These are phyloP conservation scores for Sporopachydermia lactativora DNA, from an alignment of 805 yeast species.

Conservation along the genomic window DNA sequence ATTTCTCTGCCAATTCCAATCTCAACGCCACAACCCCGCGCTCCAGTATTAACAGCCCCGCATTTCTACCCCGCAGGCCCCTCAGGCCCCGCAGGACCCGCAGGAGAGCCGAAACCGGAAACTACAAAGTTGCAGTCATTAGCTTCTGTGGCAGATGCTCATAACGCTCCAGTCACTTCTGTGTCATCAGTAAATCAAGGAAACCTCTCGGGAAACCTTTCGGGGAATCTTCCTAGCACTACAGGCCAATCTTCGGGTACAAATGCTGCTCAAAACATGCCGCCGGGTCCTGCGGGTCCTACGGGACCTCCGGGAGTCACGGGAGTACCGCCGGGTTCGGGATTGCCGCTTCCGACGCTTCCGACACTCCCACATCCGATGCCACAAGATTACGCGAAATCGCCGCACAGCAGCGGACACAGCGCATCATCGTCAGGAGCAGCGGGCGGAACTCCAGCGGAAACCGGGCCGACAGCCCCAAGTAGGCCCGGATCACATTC, in stretches of 20 bases:
- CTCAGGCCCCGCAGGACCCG: neutral
- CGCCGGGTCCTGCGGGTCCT: neutral
- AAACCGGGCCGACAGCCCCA: slow-evolving; percentile 13
- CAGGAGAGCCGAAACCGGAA: neutral
- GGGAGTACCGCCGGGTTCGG: neutral
- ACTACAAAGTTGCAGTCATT: neutral
- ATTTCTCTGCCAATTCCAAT: slow-evolving; percentile 54
- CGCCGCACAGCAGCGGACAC: slow-evolving; percentile 4
- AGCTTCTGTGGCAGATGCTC: neutral
- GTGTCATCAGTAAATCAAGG: slow-evolving; percentile 1
- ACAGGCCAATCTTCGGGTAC: neutral
- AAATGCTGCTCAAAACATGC: neutral
- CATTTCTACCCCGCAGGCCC: neutral
- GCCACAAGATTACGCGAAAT: too few relatives aligned
- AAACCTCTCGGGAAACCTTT: neutral
- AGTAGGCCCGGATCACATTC: slow-evolving; percentile 9
- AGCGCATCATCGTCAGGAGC: slow-evolving; percentile 3
- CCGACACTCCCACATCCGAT: too few relatives aligned
- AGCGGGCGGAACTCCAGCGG: slow-evolving; percentile 2
- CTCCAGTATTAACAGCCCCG: too few relatives aligned
- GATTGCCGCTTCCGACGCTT: neutral
- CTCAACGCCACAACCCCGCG: too few relatives aligned
- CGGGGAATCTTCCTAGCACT: too few relatives aligned
- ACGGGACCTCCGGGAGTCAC: neutral
- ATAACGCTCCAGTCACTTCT: neutral